Evolutionary conservation across 2,329 filamentous ascomycete species (phyloP).

Genomic region (Cryphonectria carpinicola): DNA sequence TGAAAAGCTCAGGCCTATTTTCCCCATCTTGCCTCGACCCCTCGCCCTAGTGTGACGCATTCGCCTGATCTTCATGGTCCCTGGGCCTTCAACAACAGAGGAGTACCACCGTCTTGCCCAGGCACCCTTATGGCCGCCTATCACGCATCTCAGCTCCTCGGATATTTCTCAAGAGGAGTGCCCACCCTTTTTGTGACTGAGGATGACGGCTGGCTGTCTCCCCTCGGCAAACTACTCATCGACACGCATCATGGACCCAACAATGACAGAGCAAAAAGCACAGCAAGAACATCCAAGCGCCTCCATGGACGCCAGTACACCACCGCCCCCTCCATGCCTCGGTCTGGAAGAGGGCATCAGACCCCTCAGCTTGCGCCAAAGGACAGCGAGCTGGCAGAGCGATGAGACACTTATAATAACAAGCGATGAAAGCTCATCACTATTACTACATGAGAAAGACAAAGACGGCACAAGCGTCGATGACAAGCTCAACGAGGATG

Average conservation of each 20-base stretch:
- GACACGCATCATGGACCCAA: background rate
- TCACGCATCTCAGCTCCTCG: background rate
- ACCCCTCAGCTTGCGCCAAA: conserved; percentile 2
- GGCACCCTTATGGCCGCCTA: conserved; percentile 5
- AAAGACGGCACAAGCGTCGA: background rate
- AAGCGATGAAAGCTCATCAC: conserved; percentile 1
- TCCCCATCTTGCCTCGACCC: conserved; percentile 2
- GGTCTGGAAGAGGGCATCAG: background rate
- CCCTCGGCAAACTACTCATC: background rate
- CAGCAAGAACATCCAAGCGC: background rate
- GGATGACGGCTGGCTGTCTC: background rate
- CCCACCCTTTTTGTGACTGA: background rate
- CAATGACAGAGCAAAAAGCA: background rate
- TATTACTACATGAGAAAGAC: background rate
- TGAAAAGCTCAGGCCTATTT: conserved; percentile 2
- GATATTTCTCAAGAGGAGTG: background rate
- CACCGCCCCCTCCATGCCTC: background rate
- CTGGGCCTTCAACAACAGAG: background rate
- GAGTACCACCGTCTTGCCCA: background rate
- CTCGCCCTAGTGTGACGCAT: conserved; percentile 20
- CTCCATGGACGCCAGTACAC: background rate
- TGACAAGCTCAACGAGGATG: background rate
- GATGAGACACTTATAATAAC: conserved; percentile 13
- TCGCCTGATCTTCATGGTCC: conserved; percentile 15
- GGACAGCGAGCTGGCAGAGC: conserved; percentile 21